Base-by-base conservation (phyloP, 768 basidiomycete genomes). In the Kwoniella mangroviensis region DNA sequence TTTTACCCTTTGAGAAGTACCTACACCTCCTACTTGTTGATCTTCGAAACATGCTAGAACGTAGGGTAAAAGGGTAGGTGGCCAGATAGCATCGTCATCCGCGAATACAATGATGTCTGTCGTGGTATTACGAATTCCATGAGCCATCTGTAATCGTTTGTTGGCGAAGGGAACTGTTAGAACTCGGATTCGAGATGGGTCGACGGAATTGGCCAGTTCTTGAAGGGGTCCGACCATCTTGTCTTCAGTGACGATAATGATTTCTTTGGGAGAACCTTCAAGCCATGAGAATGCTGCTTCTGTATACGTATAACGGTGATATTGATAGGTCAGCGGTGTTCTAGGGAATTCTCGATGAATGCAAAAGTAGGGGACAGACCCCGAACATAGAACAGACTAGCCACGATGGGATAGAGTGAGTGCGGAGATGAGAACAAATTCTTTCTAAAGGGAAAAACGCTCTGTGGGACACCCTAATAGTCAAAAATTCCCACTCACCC, bases 81-180 rank as follows among this genome's bases (percentile, higher is more conserved):
- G 93, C 94, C 94, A 97, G 78, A 97, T 94, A 52, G 94, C 93
- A 82, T 97, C 93, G 78, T 97, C 94, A 79, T 95, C 94, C 9
- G 93, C 93, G 76, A 96, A 96, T 28, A 95, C 90, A 82, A 94
- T 93, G 84, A 96, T 94, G 80, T 94, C 93, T 4, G 94, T 94
- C 0, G 91, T 90, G 24, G 91, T 91, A 81, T 93, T 90, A 83
- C 90, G 90, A 82, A 96, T 95, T 10, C 93, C 94, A 75, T 95
- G 92, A 73, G 89, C 87, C 94, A 96, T 96, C 84, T 96, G 93
- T 42, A 94, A 86, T 22, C 94, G 90, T 83, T 95, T 95, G 85
- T 95, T 95, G 73, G 94, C 93, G 78, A 91, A 94, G 3, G 93
- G 93, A 15, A 94, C 92, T 21, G 92, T 94, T 69, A 94, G 86